A percentile compares a stretch with the other conserved stretches of the same genome.
These are phyloP conservation scores for Trametes sp. DNA, from an alignment of 1,284 basidiomycete genomes.

Conservation along the genomic window DNA sequence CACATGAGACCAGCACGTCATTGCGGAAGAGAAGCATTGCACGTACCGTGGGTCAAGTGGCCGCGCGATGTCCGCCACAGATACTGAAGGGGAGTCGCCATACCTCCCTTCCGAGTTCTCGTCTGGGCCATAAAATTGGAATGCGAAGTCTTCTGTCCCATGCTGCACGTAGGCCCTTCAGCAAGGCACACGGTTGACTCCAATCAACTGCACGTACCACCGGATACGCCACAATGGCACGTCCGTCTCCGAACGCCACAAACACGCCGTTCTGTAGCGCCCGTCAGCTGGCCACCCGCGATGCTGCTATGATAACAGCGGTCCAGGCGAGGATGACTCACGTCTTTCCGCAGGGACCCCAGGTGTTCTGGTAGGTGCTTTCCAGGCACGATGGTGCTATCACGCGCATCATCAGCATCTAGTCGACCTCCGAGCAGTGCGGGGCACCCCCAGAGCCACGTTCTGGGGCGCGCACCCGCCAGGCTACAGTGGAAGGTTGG, in stretches of 20 bases:
- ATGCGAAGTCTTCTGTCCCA: slow-evolving; percentile 24
- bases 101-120: slow-evolving; percentile 25
- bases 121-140: slow-evolving; percentile 30
- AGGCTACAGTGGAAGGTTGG: not conserved
- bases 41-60: slow-evolving; percentile 49
- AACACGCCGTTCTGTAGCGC: slow-evolving; percentile 44
- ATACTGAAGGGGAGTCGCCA: slow-evolving; percentile 23
- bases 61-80: slow-evolving; percentile 8
- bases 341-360: slow-evolving; percentile 27
- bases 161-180: slow-evolving; percentile 9
- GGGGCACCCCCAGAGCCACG: not conserved
- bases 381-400: slow-evolving; percentile 53
- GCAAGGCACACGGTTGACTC: not conserved
- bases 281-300: not conserved
- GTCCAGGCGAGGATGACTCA: slow-evolving; percentile 31
- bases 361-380: slow-evolving; percentile 47
- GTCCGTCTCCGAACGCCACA: slow-evolving; percentile 51
- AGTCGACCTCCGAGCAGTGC: not conserved
- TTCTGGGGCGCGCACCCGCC: not conserved
- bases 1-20: not conserved
- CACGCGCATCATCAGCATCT: slow-evolving; percentile 19
- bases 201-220: slow-evolving; percentile 39
- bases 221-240: slow-evolving; percentile 46
- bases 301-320: slow-evolving; percentile 13
- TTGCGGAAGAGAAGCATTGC: not conserved